A percentile compares a stretch with the other conserved stretches of the same genome.
phyloP scores from a whole-genome alignment of 306 rosid genomes.

The Inga leiocalycina region DNA sequence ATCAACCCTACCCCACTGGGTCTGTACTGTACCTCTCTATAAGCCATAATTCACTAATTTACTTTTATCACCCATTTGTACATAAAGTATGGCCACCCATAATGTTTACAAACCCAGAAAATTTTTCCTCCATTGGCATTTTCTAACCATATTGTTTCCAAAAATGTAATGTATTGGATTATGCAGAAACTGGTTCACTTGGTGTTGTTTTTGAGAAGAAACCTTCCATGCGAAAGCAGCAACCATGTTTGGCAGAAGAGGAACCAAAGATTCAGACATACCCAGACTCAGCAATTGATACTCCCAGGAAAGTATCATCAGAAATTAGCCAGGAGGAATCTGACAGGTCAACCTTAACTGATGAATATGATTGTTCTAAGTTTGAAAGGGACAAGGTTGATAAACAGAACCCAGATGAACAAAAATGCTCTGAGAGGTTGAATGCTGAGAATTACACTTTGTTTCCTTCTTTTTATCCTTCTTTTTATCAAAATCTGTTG shows the following conservation, averaged over 20 bases:
- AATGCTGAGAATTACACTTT: constrained; percentile 26
- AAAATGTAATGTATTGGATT: not conserved
- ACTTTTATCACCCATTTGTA: constrained; percentile 9
- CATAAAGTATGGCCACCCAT: constrained; percentile 41
- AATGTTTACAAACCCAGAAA: constrained; percentile 13
- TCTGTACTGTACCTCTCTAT: constrained; percentile 22
- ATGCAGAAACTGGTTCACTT: constrained; percentile 42
- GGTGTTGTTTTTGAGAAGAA: constrained; percentile 43
- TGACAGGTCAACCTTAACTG: constrained; percentile 56
- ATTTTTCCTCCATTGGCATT: not conserved
- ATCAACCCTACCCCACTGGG: constrained; percentile 50
- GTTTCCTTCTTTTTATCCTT: constrained; percentile 53
- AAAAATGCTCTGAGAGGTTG: constrained; percentile 22
- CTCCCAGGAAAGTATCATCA: constrained; percentile 43
- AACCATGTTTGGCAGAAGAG: constrained; percentile 22
- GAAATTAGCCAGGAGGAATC: constrained; percentile 68
- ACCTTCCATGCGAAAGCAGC: constrained; percentile 16
- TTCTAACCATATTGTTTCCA: not conserved
- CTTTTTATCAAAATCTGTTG: constrained; percentile 43
- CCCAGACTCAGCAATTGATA: constrained; percentile 32
- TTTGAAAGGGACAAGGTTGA: constrained; percentile 45
- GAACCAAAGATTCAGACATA: constrained; percentile 26
- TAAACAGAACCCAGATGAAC: constrained; percentile 28
- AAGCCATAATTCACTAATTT: not conserved
- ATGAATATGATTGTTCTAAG: constrained; percentile 53